Conservation (phyloP, 2,329 filamentous ascomycete genomes). For the Scedosporium minutisporum region DNA sequence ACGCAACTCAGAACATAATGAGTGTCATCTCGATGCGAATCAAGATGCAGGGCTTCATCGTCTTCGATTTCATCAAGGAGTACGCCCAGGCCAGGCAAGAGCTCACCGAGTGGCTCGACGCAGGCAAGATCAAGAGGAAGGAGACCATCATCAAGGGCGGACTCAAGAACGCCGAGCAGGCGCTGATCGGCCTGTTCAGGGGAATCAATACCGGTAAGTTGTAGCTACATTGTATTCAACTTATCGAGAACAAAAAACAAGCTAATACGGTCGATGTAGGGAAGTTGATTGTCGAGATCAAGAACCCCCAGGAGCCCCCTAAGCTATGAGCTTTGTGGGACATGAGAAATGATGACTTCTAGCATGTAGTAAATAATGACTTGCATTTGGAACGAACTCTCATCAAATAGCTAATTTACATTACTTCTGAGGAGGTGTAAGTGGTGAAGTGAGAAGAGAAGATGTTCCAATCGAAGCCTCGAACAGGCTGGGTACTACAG, state of each 20-base stretch:
- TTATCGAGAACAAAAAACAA: neutral
- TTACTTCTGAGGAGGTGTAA: too few relatives aligned
- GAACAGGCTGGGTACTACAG: too few relatives aligned
- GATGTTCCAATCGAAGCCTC: too few relatives aligned
- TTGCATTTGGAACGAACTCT: neutral
- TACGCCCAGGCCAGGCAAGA: conserved; percentile 49
- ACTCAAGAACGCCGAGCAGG: conserved; percentile 51
- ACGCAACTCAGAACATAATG: conserved; percentile 29
- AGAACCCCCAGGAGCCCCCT: conserved; percentile 5
- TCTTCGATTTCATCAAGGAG: conserved; percentile 55
- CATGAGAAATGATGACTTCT: neutral
- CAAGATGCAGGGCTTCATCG: conserved; percentile 62
- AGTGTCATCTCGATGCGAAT: conserved; percentile 46
- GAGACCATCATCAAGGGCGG: conserved; percentile 66
- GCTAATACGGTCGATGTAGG: neutral
- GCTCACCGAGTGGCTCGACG: conserved; percentile 55
- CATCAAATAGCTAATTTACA: too few relatives aligned
- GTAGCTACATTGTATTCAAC: neutral
- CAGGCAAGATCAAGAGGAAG: conserved; percentile 63
- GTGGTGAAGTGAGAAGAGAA: too few relatives aligned
- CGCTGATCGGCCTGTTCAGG: conserved; percentile 53
- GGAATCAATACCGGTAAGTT: conserved; percentile 61
- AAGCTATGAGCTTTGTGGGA: neutral
- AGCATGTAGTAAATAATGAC: neutral
- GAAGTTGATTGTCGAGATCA: conserved; percentile 5